These are phyloP conservation scores for Penicillium samsonianum DNA, from an alignment of 495 filamentous ascomycete species.

Conservation along the genomic window DNA sequence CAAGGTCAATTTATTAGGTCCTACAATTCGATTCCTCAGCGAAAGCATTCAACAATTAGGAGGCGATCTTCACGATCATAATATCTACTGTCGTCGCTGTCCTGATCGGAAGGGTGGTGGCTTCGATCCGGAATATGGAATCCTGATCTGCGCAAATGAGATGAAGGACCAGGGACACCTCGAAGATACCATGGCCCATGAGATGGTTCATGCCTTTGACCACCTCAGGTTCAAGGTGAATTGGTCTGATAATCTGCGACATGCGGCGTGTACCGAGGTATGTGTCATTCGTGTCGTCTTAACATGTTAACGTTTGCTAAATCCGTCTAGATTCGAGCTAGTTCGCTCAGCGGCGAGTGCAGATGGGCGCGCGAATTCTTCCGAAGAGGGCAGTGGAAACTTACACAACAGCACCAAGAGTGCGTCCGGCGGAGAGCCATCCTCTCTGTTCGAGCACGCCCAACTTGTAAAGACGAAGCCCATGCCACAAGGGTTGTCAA, in stretches of 20 bases:
- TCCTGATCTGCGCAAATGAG: constrained; percentile 87
- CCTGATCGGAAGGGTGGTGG: constrained; percentile 69
- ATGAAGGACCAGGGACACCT: constrained; percentile 70
- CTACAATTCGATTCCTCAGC: constrained; percentile 79
- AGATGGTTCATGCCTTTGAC: constrained; percentile 98
- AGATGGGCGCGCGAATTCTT: constrained; percentile 87
- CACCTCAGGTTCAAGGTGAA: constrained; percentile 89
- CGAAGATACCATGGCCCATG: constrained; percentile 94
- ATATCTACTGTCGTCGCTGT: constrained; percentile 82
- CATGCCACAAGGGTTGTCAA: constrained; percentile 88
- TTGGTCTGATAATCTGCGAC: constrained; percentile 72
- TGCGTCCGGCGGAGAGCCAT: constrained; percentile 83
- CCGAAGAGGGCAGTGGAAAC: constrained; percentile 75
- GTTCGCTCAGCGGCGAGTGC: constrained; percentile 90
- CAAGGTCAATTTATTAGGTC: constrained; percentile 45
- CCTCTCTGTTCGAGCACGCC: constrained; percentile 70
- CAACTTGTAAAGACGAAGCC: constrained; percentile 79
- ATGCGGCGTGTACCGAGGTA: constrained; percentile 96
- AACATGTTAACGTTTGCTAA: not conserved
- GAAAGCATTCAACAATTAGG: constrained; percentile 76
- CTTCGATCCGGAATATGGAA: constrained; percentile 80
- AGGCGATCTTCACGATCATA: constrained; percentile 67
- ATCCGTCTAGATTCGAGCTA: constrained; percentile 73
- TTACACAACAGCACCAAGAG: constrained; percentile 90
- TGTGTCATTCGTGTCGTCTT: constrained; percentile 10